Percentiles rank a stretch among this genome's conserved stretches.
Conservation (phyloP, 2,329 filamentous ascomycete species). For the Hymenoscyphus fructigenus region DNA sequence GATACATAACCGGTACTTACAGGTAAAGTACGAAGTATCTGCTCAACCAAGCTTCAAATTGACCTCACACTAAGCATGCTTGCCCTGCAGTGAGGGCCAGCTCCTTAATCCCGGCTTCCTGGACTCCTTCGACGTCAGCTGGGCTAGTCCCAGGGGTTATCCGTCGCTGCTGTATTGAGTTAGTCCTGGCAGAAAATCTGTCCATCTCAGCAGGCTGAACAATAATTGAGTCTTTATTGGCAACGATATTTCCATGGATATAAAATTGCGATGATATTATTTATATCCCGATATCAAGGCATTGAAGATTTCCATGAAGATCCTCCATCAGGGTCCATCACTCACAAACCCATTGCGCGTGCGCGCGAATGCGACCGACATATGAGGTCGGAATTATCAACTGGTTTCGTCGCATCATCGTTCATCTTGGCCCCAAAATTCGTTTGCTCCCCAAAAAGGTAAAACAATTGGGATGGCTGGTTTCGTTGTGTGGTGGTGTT, state of each 20-base stretch:
- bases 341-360: background rate
- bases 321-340: background rate
- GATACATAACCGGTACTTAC: background rate
- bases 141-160: background rate
- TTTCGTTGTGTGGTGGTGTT: background rate
- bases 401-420: background rate
- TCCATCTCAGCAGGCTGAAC: background rate
- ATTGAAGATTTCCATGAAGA: background rate
- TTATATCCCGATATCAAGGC: background rate
- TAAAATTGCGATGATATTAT: background rate
- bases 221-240: background rate
- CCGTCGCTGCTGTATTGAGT: background rate
- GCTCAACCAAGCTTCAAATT: background rate
- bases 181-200: conserved; percentile 9
- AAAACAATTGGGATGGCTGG: background rate
- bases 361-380: background rate
- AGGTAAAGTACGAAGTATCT: background rate
- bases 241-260: background rate
- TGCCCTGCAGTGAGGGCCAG: background rate
- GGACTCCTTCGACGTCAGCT: conserved; percentile 2
- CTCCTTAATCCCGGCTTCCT: conserved; percentile 12
- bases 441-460: background rate
- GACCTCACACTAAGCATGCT: background rate
- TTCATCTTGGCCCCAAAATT: background rate
- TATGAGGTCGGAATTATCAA: background rate